These are phyloP conservation scores for Exidia glandulosa DNA, from an alignment of 768 basidiomycete species.

Conservation along the genomic window DNA sequence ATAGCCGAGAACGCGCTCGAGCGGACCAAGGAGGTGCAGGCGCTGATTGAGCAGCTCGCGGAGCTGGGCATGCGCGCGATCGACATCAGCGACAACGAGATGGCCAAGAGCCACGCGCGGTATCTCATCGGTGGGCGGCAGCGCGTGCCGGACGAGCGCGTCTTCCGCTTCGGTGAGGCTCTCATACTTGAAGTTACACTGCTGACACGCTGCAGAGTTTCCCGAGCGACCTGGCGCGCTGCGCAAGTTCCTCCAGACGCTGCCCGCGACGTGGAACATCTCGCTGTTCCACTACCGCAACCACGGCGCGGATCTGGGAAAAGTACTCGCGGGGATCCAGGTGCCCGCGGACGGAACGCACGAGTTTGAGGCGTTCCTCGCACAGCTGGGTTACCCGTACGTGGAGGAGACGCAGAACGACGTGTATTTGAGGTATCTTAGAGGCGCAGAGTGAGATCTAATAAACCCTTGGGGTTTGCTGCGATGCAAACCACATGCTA, in stretches of 20 bases:
- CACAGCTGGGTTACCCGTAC: conserved; percentile 72
- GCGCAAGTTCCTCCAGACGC: conserved; percentile 74
- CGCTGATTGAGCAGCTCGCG: conserved; percentile 53
- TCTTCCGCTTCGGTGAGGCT: conserved; percentile 82
- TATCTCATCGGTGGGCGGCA: conserved; percentile 90
- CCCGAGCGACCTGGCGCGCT: conserved; percentile 90
- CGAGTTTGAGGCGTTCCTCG: conserved; percentile 65
- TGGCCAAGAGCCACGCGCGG: conserved; percentile 88
- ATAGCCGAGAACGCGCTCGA: conserved; percentile 48
- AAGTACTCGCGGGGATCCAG: conserved; percentile 87
- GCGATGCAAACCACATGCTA: too few species aligned
- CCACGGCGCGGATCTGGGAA: conserved; percentile 92
- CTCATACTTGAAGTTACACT: background rate
- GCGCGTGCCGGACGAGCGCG: conserved; percentile 68
- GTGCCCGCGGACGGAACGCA: conserved; percentile 60
- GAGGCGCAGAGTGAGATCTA: conserved; percentile 17
- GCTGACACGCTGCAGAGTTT: conserved; percentile 53
- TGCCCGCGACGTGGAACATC: conserved; percentile 86
- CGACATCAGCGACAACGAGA: conserved; percentile 90
- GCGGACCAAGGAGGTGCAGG: conserved; percentile 49
- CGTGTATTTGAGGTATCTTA: conserved; percentile 67
- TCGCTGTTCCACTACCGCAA: conserved; percentile 97
- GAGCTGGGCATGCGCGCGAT: conserved; percentile 64
- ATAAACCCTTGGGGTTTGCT: too few species aligned
- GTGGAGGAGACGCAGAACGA: conserved; percentile 90